Evolutionary conservation across 495 filamentous ascomycete genomes (phyloP).

Genomic region (Cladorrhinum samala): DNA sequence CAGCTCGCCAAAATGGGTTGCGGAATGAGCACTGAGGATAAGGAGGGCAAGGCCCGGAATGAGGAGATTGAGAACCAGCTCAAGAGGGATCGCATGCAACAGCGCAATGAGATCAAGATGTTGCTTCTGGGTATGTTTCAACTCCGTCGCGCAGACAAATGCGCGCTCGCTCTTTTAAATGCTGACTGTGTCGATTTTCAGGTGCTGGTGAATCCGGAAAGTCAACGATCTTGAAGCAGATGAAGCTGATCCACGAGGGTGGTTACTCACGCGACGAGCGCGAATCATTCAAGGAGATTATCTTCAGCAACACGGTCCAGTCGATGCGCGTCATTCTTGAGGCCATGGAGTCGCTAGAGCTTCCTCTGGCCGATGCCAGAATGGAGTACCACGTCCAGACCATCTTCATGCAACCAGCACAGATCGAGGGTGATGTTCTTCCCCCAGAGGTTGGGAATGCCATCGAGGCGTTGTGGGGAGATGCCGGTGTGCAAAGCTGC

Average conservation of each 20-base stretch:
- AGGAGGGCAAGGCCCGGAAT: constrained; percentile 99
- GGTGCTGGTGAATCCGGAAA: constrained; percentile 99
- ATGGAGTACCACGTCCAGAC: constrained; percentile 93
- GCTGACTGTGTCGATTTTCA: constrained; percentile 36
- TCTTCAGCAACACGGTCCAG: constrained; percentile 96
- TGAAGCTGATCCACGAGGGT: constrained; percentile 85
- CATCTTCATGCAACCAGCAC: constrained; percentile 90
- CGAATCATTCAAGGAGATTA: constrained; percentile 89
- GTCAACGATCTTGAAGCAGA: constrained; percentile 98
- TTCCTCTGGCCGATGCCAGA: constrained; percentile 78
- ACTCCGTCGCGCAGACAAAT: no score
- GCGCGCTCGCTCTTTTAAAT: no score
- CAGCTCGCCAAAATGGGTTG: constrained; percentile 82
- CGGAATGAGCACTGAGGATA: constrained; percentile 99
- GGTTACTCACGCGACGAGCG: constrained; percentile 74
- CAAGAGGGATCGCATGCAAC: constrained; percentile 90
- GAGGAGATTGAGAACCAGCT: constrained; percentile 99
- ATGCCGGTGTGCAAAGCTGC: constrained; percentile 90
- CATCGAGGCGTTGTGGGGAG: constrained; percentile 89
- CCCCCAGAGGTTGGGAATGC: constrained; percentile 91
- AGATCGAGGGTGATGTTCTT: constrained; percentile 92
- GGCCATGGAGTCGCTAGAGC: constrained; percentile 89
- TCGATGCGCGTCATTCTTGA: constrained; percentile 95
- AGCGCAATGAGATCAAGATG: constrained; percentile 99
- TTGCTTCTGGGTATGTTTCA: constrained; percentile 77